Percentiles rank a stretch among this genome's conserved stretches.
These are phyloP conservation scores for Debaryomyces sp. DNA, from an alignment of 1,139 yeast genomes.

Conservation along the genomic window DNA sequence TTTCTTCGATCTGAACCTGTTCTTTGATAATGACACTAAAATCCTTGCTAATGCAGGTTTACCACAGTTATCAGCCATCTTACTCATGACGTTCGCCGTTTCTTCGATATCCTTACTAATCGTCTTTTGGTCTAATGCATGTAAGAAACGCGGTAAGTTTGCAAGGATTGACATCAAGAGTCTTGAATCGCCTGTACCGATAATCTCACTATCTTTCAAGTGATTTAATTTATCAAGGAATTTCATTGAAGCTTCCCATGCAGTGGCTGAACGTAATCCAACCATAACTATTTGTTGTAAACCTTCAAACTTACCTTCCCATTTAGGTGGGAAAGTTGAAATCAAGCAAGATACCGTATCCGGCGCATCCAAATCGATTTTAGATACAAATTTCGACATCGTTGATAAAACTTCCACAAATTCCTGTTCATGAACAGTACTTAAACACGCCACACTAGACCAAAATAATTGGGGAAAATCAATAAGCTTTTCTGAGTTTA, in stretches of 20 bases:
- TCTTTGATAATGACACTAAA: slow-evolving; percentile 73
- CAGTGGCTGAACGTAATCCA: slow-evolving; percentile 79
- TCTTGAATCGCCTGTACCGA: slow-evolving; percentile 73
- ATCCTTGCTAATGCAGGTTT: slow-evolving; percentile 71
- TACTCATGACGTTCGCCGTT: slow-evolving; percentile 62
- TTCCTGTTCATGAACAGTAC: slow-evolving; percentile 90
- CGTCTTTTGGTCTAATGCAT: slow-evolving; percentile 66
- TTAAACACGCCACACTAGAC: slow-evolving; percentile 92
- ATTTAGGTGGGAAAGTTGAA: slow-evolving; percentile 88
- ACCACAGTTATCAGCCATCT: slow-evolving; percentile 60
- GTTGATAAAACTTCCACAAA: slow-evolving; percentile 85
- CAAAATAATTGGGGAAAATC: slow-evolving; percentile 94
- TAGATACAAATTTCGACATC: slow-evolving; percentile 78
- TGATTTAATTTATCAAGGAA: slow-evolving; percentile 73
- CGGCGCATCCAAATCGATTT: slow-evolving; percentile 82
- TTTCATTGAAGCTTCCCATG: slow-evolving; percentile 77
- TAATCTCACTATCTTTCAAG: slow-evolving; percentile 71
- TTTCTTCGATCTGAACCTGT: slow-evolving; percentile 81
- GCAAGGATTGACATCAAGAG: slow-evolving; percentile 73
- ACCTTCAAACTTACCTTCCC: slow-evolving; percentile 96
- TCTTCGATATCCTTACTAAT: slow-evolving; percentile 53
- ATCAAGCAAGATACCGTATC: slow-evolving; percentile 84
- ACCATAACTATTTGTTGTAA: slow-evolving; percentile 75
- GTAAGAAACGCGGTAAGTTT: slow-evolving; percentile 81
- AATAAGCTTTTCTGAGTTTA: slow-evolving; percentile 74